Conservation (phyloP, 768 basidiomycete species). For the Tylopilus rubrobrunneus region DNA sequence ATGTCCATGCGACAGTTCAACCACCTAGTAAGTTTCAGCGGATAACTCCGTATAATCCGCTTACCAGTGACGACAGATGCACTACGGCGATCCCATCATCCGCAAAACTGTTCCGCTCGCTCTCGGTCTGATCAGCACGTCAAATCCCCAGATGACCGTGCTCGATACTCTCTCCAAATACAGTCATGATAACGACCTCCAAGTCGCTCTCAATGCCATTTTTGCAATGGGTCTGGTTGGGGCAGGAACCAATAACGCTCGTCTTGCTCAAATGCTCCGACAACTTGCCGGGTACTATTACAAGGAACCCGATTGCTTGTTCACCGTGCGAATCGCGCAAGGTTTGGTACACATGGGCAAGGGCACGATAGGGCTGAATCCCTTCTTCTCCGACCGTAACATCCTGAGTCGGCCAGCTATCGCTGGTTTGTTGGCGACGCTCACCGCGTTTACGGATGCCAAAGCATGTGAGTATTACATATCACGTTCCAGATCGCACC, state of each 20-base stretch:
- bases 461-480: conserved; percentile 72
- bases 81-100: conserved; percentile 92
- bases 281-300: conserved; percentile 97
- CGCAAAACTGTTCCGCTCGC: conserved; percentile 93
- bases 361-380: conserved; percentile 94
- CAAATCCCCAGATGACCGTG: conserved; percentile 91
- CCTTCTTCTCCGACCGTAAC: conserved; percentile 90
- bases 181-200: conserved; percentile 97
- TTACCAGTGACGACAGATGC: conserved; percentile 67
- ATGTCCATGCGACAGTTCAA: conserved; percentile 98
- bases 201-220: conserved; percentile 94
- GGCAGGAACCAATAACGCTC: conserved; percentile 98
- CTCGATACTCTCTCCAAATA: conserved; percentile 98
- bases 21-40: conserved; percentile 66
- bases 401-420: conserved; percentile 88
- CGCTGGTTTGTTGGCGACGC: conserved; percentile 81
- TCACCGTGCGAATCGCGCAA: conserved; percentile 93
- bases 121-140: conserved; percentile 89
- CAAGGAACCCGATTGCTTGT: conserved; percentile 95
- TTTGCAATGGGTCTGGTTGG: conserved; percentile 99
- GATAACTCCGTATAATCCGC: neutral
- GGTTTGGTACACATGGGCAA: conserved; percentile 99
- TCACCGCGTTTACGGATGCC: conserved; percentile 92
- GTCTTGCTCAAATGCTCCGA: conserved; percentile 94
- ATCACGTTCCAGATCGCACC: neutral